phyloP scores from a whole-genome alignment of 306 rosid species.

The Ormosia emarginata region DNA sequence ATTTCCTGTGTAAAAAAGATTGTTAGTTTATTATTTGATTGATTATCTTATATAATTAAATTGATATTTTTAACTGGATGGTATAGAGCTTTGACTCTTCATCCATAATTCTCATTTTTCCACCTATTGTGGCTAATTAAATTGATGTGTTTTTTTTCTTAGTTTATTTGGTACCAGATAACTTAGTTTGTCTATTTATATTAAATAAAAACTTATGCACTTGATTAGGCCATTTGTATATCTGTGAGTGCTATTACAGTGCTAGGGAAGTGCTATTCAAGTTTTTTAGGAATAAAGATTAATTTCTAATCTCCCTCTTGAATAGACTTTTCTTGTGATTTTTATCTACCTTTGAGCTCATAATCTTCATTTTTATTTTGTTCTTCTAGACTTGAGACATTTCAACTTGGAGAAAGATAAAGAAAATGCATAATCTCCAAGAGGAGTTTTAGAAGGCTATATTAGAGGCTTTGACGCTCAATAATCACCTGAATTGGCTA shows the following conservation, averaged over 20 bases:
- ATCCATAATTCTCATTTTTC: not conserved
- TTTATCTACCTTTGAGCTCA: not conserved
- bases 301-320: not conserved
- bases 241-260: too few species aligned
- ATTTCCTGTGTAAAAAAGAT: too few species aligned
- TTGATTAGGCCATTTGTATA: too few species aligned
- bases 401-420: slow-evolving; percentile 48
- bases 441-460: slow-evolving; percentile 61
- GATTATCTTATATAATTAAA: not conserved
- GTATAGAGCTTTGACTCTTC: not conserved
- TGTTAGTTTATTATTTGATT: not conserved
- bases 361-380: not conserved
- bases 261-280: too few species aligned
- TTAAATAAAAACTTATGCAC: too few species aligned
- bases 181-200: too few species aligned
- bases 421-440: slow-evolving; percentile 46
- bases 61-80: not conserved
- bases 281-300: too few species aligned
- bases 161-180: too few species aligned
- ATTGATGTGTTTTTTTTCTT: too few species aligned
- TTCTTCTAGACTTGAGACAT: slow-evolving; percentile 45
- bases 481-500: slow-evolving; percentile 10
- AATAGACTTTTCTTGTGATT: not conserved
- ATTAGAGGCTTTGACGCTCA: slow-evolving; percentile 20
- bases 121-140: not conserved